Evolutionary conservation across 148 eudicot species (phyloP).

Genomic region (Bassia scoparia): DNA sequence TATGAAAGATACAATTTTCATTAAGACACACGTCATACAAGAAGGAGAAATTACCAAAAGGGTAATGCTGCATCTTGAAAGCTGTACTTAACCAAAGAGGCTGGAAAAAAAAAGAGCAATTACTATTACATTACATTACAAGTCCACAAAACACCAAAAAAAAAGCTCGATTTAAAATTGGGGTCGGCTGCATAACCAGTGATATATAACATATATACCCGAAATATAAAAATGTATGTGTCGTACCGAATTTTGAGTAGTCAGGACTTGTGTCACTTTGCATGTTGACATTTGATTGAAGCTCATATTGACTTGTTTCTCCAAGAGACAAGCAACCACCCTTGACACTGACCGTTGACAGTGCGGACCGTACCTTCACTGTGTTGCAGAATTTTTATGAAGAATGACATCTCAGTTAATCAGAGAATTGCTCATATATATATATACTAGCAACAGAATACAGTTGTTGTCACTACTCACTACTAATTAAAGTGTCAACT

Average conservation of each 20-base stretch:
- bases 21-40: neutral
- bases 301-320: constrained; percentile 72
- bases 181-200: no score
- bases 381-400: no score
- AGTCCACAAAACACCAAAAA: no score
- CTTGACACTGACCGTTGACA: constrained; percentile 75
- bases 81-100: constrained; percentile 93
- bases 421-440: no score
- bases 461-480: no score
- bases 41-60: constrained; percentile 53
- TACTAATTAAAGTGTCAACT: no score
- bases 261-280: constrained; percentile 69
- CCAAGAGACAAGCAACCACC: constrained; percentile 65
- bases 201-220: no score
- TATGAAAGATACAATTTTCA: neutral
- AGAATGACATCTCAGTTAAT: no score
- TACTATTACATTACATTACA: neutral
- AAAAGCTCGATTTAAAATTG: no score
- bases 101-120: constrained; percentile 25
- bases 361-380: constrained; percentile 69
- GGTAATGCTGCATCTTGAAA: constrained; percentile 67
- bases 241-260: constrained; percentile 68
- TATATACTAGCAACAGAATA: no score
- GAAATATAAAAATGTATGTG: no score
- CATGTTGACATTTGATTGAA: constrained; percentile 53